phyloP scores from a whole-genome alignment of 140 eudicot genomes.

The Erigeron philadelphicus region DNA sequence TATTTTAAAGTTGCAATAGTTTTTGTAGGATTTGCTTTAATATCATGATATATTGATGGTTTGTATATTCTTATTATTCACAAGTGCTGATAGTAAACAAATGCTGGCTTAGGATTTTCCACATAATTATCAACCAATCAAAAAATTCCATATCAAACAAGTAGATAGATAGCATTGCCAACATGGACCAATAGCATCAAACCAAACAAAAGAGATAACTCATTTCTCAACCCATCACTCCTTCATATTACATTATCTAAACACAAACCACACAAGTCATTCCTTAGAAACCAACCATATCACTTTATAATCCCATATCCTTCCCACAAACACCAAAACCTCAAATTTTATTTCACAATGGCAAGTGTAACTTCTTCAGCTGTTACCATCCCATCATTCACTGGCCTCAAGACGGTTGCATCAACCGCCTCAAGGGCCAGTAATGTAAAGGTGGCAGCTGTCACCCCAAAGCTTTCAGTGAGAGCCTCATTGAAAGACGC shows the following conservation, averaged over 20 bases:
- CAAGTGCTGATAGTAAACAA: too few species aligned
- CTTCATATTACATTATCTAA: slow-evolving; percentile 25
- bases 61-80: too few species aligned
- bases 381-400: slow-evolving; percentile 66
- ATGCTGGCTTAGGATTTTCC: not conserved
- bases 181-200: slow-evolving; percentile 28
- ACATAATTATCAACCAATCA: slow-evolving; percentile 17
- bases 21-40: too few species aligned
- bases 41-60: too few species aligned
- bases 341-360: slow-evolving; percentile 17
- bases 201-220: slow-evolving; percentile 22
- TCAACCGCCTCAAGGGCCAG: slow-evolving; percentile 28
- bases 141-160: slow-evolving; percentile 18
- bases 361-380: slow-evolving; percentile 34
- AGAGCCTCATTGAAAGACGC: slow-evolving; percentile 72
- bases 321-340: slow-evolving; percentile 5
- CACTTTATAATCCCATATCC: slow-evolving; percentile 26
- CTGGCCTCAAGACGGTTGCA: slow-evolving; percentile 55
- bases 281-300: slow-evolving; percentile 20
- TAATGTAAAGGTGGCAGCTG: slow-evolving; percentile 20
- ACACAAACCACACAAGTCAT: slow-evolving; percentile 38
- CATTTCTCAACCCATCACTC: slow-evolving; percentile 25
- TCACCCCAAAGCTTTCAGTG: slow-evolving; percentile 38
- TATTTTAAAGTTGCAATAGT: too few species aligned
- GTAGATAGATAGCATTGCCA: slow-evolving; percentile 30